Evolutionary conservation across 2,329 filamentous ascomycete genomes (phyloP).

Genomic region (Apiospora saccharicola): DNA sequence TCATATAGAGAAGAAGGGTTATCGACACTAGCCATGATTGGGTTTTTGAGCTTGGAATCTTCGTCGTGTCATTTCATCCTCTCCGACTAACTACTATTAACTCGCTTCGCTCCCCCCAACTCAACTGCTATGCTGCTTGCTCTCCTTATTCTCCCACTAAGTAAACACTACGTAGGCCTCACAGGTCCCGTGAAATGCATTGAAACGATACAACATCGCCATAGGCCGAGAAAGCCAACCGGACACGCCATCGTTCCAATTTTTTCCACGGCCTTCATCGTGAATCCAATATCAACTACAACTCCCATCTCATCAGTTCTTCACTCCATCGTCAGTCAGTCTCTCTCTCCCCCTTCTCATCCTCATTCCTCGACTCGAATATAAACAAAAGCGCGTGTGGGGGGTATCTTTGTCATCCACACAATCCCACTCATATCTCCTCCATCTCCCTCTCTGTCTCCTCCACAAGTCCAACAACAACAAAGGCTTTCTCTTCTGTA

Average conservation of each 20-base stretch:
- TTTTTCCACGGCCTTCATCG: neutral
- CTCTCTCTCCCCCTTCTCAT: neutral
- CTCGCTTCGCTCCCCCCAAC: neutral
- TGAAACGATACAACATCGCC: neutral
- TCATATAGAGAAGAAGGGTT: neutral
- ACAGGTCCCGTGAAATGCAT: neutral
- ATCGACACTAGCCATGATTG: neutral
- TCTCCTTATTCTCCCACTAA: neutral
- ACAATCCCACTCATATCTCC: neutral
- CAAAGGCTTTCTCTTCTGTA: neutral
- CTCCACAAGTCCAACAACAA: neutral
- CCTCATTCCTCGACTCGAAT: neutral
- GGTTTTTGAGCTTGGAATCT: neutral
- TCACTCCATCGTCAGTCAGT: neutral
- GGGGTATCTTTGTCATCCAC: constrained; percentile 20
- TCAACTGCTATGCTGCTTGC: neutral
- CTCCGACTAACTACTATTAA: constrained; percentile 9
- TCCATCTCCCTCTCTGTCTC: neutral
- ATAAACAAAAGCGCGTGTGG: constrained; percentile 8
- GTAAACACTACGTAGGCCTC: neutral
- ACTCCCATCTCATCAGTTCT: neutral
- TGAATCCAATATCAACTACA: neutral
- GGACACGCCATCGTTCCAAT: neutral
- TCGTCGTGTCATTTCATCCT: neutral
- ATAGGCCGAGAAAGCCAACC: neutral